These are phyloP conservation scores for Pythium apleroticum DNA, from an alignment of 352 stramenopile species.

Conservation along the genomic window DNA sequence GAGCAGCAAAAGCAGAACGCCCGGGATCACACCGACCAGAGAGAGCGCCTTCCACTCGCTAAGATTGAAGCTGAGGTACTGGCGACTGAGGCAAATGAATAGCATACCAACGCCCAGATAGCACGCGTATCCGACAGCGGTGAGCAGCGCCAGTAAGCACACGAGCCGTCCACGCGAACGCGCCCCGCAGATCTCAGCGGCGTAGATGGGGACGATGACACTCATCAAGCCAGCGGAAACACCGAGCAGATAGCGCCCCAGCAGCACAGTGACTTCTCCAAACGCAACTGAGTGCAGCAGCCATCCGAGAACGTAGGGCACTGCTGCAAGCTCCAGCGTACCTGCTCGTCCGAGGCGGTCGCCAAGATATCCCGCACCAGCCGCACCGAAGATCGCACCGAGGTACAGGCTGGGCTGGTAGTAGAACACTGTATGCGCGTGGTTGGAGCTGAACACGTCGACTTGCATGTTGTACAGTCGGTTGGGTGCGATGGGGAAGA, in stretches of 20 bases:
- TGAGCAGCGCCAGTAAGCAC: slow-evolving; percentile 40
- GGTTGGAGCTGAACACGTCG: slow-evolving; percentile 73
- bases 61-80: slow-evolving; percentile 78
- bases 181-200: slow-evolving; percentile 68
- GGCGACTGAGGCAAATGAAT: slow-evolving; percentile 62
- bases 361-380: slow-evolving; percentile 53
- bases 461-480: slow-evolving; percentile 86
- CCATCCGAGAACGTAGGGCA: slow-evolving; percentile 76
- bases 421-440: slow-evolving; percentile 72
- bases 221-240: slow-evolving; percentile 52
- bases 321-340: slow-evolving; percentile 68
- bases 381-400: slow-evolving; percentile 60
- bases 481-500: slow-evolving; percentile 71
- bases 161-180: slow-evolving; percentile 60
- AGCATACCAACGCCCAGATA: slow-evolving; percentile 60
- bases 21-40: slow-evolving; percentile 48
- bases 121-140: slow-evolving; percentile 35
- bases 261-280: slow-evolving; percentile 60
- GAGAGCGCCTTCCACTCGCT: slow-evolving; percentile 78
- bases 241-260: slow-evolving; percentile 67
- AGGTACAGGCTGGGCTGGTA: slow-evolving; percentile 64
- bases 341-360: slow-evolving; percentile 65
- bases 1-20: slow-evolving; percentile 51
- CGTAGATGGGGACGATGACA: slow-evolving; percentile 66
- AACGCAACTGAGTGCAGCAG: slow-evolving; percentile 65